Evolutionary conservation across 1,139 yeast species (phyloP), one percentile per base, ranked within the genome.

Genomic region (Martiniozyma asiatica): DNA sequence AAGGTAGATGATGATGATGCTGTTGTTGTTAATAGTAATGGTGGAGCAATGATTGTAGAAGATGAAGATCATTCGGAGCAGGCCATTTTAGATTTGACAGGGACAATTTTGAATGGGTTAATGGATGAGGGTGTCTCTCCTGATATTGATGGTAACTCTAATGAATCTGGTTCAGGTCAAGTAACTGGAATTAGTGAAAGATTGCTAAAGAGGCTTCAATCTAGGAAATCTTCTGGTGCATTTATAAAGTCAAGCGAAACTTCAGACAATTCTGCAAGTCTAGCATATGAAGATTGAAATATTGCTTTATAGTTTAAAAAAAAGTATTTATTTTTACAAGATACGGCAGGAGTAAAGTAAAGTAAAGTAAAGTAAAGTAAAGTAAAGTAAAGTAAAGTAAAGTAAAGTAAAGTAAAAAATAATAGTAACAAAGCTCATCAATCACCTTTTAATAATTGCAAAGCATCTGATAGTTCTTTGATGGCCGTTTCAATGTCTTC

Each of bases 401-500:
- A n/a, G n/a, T 5, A 19, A 14, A 13, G 10, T 7, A 14, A 14
- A 14, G 14, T 9, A 17, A 17, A 14, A 4, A 14, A 10, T 14
- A 13, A 24, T 17, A 24, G 20, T 9, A 17, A 11, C 6, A 17
- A 16, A 24, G 14, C n/a, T n/a, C n/a, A n/a, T n/a, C n/a, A n/a
- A n/a, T n/a, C n/a, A n/a, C n/a, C 42, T 22, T 50, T 47, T 22
- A 72, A 45, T 28, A 68, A 37, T 17, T 59, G 65, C 32, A 87
- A 56, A 0, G 95, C 94, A 17, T 61, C 50, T 24, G 59, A 56
- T 25, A 89, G 61, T 53, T 89, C 94, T n/a, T 56, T 58, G 29
- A 78, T 71, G 0, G 97, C 97, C 0, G 97, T 89, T 5, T 54
- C 62, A 26, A 73, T 59, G 46, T 89, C 98, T 41, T 89, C 97